A percentile compares a stretch with the other conserved stretches of the same genome.
phyloP scores from a whole-genome alignment of 768 basidiomycete species.

The Termitomyces sp. region DNA sequence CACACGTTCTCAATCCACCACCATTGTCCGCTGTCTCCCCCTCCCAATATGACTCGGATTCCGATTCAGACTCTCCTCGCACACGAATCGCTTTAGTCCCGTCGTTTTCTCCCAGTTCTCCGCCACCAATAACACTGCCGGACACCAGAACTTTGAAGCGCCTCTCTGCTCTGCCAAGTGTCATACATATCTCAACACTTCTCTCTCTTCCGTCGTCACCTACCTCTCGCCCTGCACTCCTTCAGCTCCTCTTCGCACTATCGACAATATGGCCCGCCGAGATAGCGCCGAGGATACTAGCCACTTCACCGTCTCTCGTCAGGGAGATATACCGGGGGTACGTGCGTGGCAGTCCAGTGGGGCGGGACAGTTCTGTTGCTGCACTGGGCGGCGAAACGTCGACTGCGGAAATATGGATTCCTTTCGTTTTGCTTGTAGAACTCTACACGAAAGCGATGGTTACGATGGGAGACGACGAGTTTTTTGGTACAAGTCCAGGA shows the following conservation, averaged over 20 bases:
- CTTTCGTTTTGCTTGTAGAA: slow-evolving; percentile 73
- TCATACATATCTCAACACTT: slow-evolving; percentile 49
- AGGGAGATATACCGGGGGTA: slow-evolving; percentile 70
- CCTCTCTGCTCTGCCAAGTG: slow-evolving; percentile 48
- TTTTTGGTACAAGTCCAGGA: slow-evolving; percentile 49
- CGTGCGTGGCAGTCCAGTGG: slow-evolving; percentile 57
- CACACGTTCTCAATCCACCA: slow-evolving; percentile 41
- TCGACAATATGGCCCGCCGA: slow-evolving; percentile 54
- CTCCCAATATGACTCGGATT: slow-evolving; percentile 28
- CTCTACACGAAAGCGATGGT: slow-evolving; percentile 80
- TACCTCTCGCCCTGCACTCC: slow-evolving; percentile 38
- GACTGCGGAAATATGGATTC: slow-evolving; percentile 47
- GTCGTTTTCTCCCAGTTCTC: slow-evolving; percentile 19
- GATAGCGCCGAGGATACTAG: slow-evolving; percentile 47
- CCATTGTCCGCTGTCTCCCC: slow-evolving; percentile 11
- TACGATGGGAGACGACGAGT: slow-evolving; percentile 96
- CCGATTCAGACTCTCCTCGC: slow-evolving; percentile 30
- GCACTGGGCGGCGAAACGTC: slow-evolving; percentile 21
- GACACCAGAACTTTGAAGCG: slow-evolving; percentile 61
- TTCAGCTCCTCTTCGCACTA: slow-evolving; percentile 53
- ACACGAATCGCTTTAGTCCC: slow-evolving; percentile 33
- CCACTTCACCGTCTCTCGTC: slow-evolving; percentile 55
- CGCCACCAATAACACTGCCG: slow-evolving; percentile 38
- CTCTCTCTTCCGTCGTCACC: slow-evolving; percentile 38
- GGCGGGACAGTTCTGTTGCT: slow-evolving; percentile 40